A percentile compares a stretch with the other conserved stretches of the same genome.
Conservation (phyloP, 352 stramenopile genomes). For the Phytophthora citricola region DNA sequence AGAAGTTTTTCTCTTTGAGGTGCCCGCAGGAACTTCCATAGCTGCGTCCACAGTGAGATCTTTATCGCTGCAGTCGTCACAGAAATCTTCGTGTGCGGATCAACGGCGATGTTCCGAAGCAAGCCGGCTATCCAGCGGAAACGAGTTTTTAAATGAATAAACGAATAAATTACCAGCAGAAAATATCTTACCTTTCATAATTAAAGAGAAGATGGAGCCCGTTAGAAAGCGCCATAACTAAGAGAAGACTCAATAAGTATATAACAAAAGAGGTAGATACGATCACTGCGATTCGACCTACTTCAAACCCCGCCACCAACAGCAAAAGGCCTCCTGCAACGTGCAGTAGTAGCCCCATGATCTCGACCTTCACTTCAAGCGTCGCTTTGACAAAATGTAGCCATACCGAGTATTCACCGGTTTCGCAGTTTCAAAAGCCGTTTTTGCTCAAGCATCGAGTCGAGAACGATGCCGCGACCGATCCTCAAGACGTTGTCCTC, state of each 20-base stretch:
- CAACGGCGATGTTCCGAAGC: conserved; percentile 54
- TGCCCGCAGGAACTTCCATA: conserved; percentile 59
- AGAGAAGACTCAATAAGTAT: conserved; percentile 6
- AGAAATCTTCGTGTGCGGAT: conserved; percentile 47
- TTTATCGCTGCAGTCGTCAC: conserved; percentile 44
- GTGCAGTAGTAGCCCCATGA: conserved; percentile 25
- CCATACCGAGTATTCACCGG: background rate
- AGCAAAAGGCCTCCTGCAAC: conserved; percentile 19
- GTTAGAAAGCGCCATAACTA: conserved; percentile 35
- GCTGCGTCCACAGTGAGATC: conserved; percentile 61
- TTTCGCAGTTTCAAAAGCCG: background rate
- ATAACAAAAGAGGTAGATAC: background rate
- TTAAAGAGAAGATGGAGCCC: conserved; percentile 17
- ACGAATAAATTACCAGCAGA: too few species aligned
- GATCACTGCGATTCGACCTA: background rate
- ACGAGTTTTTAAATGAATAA: background rate
- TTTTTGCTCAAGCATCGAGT: too few species aligned
- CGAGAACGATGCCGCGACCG: conserved; percentile 43
- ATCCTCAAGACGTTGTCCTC: conserved; percentile 70
- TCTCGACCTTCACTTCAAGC: background rate
- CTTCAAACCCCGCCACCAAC: conserved; percentile 28
- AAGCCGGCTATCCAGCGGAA: conserved; percentile 42
- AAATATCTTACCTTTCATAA: conserved; percentile 24
- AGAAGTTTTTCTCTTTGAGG: conserved; percentile 53
- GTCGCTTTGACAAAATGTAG: conserved; percentile 13